Conservation (phyloP, 768 basidiomycete species). For the Pleurotus giganteus region DNA sequence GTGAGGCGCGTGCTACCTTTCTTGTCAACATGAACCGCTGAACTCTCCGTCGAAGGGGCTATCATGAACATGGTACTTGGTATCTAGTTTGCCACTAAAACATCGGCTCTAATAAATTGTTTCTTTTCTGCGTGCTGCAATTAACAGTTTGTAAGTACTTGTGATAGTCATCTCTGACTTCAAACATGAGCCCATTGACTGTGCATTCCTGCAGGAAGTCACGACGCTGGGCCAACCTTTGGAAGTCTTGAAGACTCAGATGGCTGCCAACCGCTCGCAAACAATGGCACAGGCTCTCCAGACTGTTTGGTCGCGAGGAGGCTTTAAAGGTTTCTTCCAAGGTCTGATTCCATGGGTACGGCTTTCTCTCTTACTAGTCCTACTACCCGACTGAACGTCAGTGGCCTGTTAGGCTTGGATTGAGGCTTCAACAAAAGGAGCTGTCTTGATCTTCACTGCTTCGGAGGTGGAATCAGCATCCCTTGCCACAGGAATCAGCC, state of each 20-base stretch:
- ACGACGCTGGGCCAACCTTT: slow-evolving; percentile 97
- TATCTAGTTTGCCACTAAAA: slow-evolving; percentile 13
- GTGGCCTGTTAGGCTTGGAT: slow-evolving; percentile 82
- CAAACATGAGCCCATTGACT: slow-evolving; percentile 18
- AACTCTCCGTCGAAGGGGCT: slow-evolving; percentile 53
- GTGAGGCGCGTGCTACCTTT: slow-evolving; percentile 55
- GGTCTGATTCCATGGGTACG: slow-evolving; percentile 98
- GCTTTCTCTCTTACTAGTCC: slow-evolving; percentile 1
- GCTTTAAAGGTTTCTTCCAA: slow-evolving; percentile 89
- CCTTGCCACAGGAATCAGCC: slow-evolving; percentile 65
- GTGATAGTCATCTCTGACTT: slow-evolving; percentile 9
- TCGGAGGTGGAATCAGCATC: slow-evolving; percentile 85
- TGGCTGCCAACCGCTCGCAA: slow-evolving; percentile 96
- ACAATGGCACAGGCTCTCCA: slow-evolving; percentile 83
- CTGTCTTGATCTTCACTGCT: slow-evolving; percentile 92
- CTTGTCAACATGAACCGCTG: slow-evolving; percentile 16
- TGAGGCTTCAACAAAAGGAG: slow-evolving; percentile 98
- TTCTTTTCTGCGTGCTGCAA: slow-evolving; percentile 1
- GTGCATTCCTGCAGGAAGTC: slow-evolving; percentile 64
- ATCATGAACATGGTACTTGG: slow-evolving; percentile 95
- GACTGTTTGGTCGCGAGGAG: slow-evolving; percentile 91
- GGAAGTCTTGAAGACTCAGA: slow-evolving; percentile 98
- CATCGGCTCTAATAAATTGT: not conserved
- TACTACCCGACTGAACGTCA: slow-evolving; percentile 2
- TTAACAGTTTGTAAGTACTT: slow-evolving; percentile 50